Evolutionary conservation across 306 rosid species (phyloP).

Genomic region (Vigna hirtella): DNA sequence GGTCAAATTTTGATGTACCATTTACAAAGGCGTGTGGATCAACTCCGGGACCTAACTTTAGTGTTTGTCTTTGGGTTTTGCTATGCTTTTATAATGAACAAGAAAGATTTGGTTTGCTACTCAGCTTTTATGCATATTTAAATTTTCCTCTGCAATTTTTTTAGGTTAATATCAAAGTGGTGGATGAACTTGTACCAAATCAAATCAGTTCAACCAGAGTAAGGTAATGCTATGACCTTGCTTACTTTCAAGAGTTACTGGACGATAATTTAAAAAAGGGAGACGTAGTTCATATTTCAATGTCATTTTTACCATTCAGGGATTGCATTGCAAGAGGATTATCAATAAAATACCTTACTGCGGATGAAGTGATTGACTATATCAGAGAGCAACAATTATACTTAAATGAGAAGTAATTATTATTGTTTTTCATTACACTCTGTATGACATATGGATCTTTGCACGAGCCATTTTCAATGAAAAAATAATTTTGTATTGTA

Average conservation of each 20-base stretch:
- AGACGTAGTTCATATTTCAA: neutral
- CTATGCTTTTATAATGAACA: constrained; percentile 4
- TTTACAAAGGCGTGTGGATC: constrained; percentile 9
- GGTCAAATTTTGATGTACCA: constrained; percentile 21
- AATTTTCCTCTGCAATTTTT: constrained; percentile 26
- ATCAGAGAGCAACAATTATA: constrained; percentile 60
- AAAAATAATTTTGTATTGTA: neutral
- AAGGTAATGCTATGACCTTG: constrained; percentile 55
- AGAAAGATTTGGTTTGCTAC: constrained; percentile 31
- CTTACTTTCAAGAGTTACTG: constrained; percentile 15
- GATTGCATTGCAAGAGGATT: constrained; percentile 85
- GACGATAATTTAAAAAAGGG: neutral
- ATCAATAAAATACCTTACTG: constrained; percentile 80
- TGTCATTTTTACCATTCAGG: constrained; percentile 53
- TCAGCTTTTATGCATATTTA: constrained; percentile 24
- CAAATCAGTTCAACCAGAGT: constrained; percentile 87
- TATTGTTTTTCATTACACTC: constrained; percentile 4
- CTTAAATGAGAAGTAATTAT: constrained; percentile 49
- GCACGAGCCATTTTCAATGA: constrained; percentile 40
- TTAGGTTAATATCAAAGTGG: constrained; percentile 73
- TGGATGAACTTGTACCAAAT: constrained; percentile 83
- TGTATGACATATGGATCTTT: neutral
- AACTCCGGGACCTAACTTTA: neutral
- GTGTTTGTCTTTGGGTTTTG: constrained; percentile 19
- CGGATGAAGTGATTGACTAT: constrained; percentile 81